phyloP scores from a whole-genome alignment of 345 rosid genomes.

The Salix purpurea region DNA sequence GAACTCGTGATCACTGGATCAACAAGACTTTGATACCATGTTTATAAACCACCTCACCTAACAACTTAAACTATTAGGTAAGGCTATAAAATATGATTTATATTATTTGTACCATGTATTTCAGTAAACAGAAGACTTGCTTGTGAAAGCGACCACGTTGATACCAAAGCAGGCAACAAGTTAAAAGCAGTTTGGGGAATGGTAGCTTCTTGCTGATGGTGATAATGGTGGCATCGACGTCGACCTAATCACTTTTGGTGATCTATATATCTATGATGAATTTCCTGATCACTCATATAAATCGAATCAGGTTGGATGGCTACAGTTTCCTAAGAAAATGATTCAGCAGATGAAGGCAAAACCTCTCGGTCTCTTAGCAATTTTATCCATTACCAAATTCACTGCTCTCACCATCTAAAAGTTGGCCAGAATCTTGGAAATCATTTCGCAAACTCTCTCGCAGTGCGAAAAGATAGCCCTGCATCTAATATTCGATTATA shows the following conservation, averaged over 20 bases:
- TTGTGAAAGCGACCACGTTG: neutral
- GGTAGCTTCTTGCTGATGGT: neutral
- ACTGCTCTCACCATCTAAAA: constrained; percentile 46
- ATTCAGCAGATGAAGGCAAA: constrained; percentile 38
- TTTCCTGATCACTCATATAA: neutral
- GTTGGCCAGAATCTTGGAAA: constrained; percentile 60
- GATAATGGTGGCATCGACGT: neutral
- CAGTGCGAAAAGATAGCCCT: constrained; percentile 82
- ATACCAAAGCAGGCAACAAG: neutral
- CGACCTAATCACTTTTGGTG: neutral
- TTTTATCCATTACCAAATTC: constrained; percentile 72
- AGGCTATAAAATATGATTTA: rapidly evolving
- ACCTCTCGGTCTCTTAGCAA: constrained; percentile 73
- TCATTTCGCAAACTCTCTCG: constrained; percentile 67
- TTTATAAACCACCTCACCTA: too few relatives aligned
- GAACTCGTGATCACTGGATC: too few relatives aligned
- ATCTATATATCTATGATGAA: neutral
- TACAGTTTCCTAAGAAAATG: neutral
- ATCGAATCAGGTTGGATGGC: neutral
- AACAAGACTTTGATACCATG: too few relatives aligned
- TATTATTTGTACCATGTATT: too few relatives aligned
- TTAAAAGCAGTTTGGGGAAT: neutral
- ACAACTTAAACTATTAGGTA: too few relatives aligned
- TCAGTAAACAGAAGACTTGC: neutral
- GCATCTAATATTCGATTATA: neutral